Percentiles rank a stretch among this genome's conserved stretches.
phyloP scores from a whole-genome alignment of 2,329 filamentous ascomycete genomes.

The Aspergillus terreus region DNA sequence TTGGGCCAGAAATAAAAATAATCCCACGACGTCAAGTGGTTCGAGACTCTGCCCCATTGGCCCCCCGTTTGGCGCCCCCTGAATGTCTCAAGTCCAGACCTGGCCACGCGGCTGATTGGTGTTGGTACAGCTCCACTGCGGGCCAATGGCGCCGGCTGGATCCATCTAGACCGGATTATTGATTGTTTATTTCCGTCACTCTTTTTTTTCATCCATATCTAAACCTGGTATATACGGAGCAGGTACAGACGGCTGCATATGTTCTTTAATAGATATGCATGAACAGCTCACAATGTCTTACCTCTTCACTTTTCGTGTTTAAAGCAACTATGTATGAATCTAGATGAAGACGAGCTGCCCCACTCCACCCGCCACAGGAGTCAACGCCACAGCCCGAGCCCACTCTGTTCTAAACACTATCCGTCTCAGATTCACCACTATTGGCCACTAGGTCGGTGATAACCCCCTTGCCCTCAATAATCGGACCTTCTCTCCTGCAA shows the following conservation, averaged over 20 bases:
- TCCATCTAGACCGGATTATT: constrained; percentile 9
- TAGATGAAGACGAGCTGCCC: background rate
- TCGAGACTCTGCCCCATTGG: constrained; percentile 15
- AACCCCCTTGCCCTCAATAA: too few relatives aligned
- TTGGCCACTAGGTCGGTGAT: background rate
- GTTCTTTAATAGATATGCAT: too few relatives aligned
- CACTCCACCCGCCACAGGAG: constrained; percentile 1
- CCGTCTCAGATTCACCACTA: background rate
- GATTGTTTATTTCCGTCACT: background rate
- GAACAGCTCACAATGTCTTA: too few relatives aligned
- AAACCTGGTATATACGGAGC: too few relatives aligned
- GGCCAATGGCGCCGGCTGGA: constrained; percentile 6
- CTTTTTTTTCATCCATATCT: too few relatives aligned
- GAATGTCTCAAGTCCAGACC: constrained; percentile 15
- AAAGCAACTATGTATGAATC: too few relatives aligned
- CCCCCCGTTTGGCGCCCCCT: constrained; percentile 7
- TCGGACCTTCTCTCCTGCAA: too few relatives aligned
- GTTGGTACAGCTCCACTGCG: background rate
- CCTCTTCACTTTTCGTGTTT: too few relatives aligned
- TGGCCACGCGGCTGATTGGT: constrained; percentile 8
- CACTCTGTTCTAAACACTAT: background rate
- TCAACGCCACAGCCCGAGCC: background rate
- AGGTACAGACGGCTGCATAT: too few relatives aligned
- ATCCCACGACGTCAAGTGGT: constrained; percentile 8
- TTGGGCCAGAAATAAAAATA: background rate